Base-by-base conservation (phyloP, 2,329 filamentous ascomycete species). In the Arthrinium puccinioides region DNA sequence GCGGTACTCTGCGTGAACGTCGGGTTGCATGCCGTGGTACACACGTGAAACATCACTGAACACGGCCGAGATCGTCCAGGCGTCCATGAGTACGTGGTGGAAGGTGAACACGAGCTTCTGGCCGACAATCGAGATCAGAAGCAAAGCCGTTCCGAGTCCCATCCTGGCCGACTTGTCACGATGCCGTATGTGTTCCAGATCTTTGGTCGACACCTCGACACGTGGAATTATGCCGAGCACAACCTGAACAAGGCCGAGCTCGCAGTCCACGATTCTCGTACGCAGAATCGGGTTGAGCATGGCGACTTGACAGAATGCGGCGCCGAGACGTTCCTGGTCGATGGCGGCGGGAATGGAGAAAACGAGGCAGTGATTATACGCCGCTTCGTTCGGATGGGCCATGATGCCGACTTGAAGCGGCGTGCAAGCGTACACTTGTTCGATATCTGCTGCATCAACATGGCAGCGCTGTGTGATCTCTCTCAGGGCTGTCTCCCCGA, bases 341-440 rank as follows among this genome's bases (percentile, higher is more conserved):
- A 37, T 23, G 2, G 25, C 16, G 2, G 26, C 27, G 5, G 16
- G 23, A 4, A 44, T 28, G 3, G 35, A n/a, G 9, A 38, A 23
- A 6, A 45, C 24, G n/a, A 43, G 32, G 1, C 35, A 34, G 13
- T 37, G 30, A 14, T 36, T 26, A 18, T 37, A 31, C 14, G 32
- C 18, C 19, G 18, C 3, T 14, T 29, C 37, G n/a, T 20, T 36
- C 9, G 26, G n/a, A n/a, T 43, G 32, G 4, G 36, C 26, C 15
- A 45, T 42, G 11, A 39, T 42, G 11, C 24, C 32, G 19, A 38
- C n/a, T 21, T 47, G 44, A 7, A 43, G 16, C 8, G 41, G 40
- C 1, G 44, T 47, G 19, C 44, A 47, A 11, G 13, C 8, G 41
- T 47, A 47, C n/a, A 44, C 36, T 30, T 45, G 40, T 19, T 41